Base-by-base conservation (phyloP, 345 rosid genomes). In the Brassica incana region DNA sequence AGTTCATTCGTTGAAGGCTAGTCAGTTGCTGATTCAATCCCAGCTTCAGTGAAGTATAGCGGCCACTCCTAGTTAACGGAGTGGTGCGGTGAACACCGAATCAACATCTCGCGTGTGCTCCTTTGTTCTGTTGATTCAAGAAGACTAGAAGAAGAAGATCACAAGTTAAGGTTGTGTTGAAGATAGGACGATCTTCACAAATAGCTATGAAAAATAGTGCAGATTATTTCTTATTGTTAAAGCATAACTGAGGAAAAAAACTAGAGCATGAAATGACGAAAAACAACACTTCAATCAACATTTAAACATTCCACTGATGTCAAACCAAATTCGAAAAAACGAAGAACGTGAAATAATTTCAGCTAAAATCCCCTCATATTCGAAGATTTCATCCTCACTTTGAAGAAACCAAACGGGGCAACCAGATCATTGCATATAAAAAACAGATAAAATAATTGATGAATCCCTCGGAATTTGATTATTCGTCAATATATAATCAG, bases 401-500 rank as follows among this genome's bases (percentile, higher is more conserved):
- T 40, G 2, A 40, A 40, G 48, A 40, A 10, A 40, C 14, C 48
- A 40, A 0, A 40, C 14, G 48, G 14, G 14, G 48, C 5, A 40
- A 40, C 43, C 43, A 40, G 48, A 40, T 40, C 48, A 40, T 10
- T 40, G 4, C 48, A 40, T 40, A 10, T 40, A 25, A 27, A 48
- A 5, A 32, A 27, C 29, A 5, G 4, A 16, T 12, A 40, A 67
- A 12, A 12, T 23, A 20, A 6, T 67, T n/a, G 43, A 6, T 9
- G 18, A 27, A 73, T 63, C 77, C 77, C 77, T 73, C 69, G 43
- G 69, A 73, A 5, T 60, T 48, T 59, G 52, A 36, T 11, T 59
- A 2, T 14, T 72, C 66, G 3, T 72, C 75, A 72, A 35, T 27
- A 25, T 20, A 23, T 54, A 60, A 60, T 73, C 77, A 62, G 77